A percentile compares a stretch with the other conserved stretches of the same genome.
These are phyloP conservation scores for Polysphondylium violaceum DNA, from an alignment of 78 protist genomes.

Conservation along the genomic window DNA sequence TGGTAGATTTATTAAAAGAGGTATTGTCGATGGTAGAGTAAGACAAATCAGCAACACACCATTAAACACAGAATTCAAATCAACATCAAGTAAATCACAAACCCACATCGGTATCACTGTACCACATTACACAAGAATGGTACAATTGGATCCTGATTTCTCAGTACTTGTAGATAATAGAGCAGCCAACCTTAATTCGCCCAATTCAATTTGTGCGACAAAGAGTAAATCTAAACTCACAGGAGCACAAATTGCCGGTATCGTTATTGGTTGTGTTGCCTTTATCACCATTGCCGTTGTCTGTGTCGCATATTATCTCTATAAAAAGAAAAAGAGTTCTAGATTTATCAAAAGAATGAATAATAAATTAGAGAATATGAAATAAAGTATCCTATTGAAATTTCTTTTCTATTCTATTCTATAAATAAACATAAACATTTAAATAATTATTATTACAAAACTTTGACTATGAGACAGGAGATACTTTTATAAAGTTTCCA, in stretches of 20 bases:
- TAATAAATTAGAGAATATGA: too few relatives aligned
- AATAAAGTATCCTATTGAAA: too few relatives aligned
- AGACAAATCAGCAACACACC: background rate
- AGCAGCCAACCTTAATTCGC: background rate
- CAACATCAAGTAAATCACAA: background rate
- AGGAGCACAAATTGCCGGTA: background rate
- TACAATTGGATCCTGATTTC: constrained; percentile 20
- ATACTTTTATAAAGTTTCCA: too few relatives aligned
- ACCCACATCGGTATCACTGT: constrained; percentile 13
- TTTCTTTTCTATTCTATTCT: too few relatives aligned
- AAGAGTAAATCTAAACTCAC: background rate
- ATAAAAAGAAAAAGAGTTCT: too few relatives aligned
- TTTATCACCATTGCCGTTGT: background rate
- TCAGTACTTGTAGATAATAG: constrained; percentile 6
- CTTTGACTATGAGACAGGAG: too few relatives aligned
- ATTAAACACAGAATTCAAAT: background rate
- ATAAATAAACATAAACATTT: too few relatives aligned
- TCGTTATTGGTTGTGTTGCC: background rate
- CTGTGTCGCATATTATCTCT: background rate
- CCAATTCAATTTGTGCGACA: background rate
- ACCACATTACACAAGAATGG: background rate
- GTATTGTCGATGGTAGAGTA: constrained; percentile 1
- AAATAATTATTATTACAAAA: too few relatives aligned
- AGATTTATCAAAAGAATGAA: too few relatives aligned
- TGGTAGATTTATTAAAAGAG: constrained; percentile 34